phyloP scores from a whole-genome alignment of 495 filamentous ascomycete species.

The Xanthoparmelia taractica region DNA sequence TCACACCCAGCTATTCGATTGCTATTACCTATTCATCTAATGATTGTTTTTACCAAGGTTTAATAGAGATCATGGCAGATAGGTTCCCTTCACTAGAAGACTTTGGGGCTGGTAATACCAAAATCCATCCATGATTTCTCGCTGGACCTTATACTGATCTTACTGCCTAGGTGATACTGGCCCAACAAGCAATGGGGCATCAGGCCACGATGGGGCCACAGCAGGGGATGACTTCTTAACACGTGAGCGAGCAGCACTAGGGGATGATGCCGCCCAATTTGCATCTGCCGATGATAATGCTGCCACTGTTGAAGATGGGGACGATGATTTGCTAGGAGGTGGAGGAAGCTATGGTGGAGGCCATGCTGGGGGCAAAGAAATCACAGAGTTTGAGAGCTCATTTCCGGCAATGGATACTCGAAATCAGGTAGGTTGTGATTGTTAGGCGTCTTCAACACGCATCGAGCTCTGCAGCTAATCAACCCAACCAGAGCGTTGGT shows the following conservation, averaged over 20 bases:
- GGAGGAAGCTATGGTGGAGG: slow-evolving; percentile 33
- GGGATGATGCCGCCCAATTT: slow-evolving; percentile 90
- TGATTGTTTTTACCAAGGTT: background rate
- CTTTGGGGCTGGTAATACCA: slow-evolving; percentile 72
- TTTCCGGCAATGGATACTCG: slow-evolving; percentile 76
- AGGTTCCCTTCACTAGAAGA: slow-evolving; percentile 95
- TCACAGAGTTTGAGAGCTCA: slow-evolving; percentile 72
- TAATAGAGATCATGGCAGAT: slow-evolving; percentile 67
- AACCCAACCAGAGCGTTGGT: slow-evolving; percentile 58
- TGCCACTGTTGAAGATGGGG: slow-evolving; percentile 43
- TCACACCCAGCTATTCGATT: background rate
- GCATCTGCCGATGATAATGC: slow-evolving; percentile 66
- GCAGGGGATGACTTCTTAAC: slow-evolving; percentile 74
- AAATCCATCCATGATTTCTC: slow-evolving; percentile 23
- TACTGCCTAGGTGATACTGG: slow-evolving; percentile 49
- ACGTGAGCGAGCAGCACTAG: slow-evolving; percentile 79
- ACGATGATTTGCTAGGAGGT: slow-evolving; percentile 69
- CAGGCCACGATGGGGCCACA: slow-evolving; percentile 36
- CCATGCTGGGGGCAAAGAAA: slow-evolving; percentile 45
- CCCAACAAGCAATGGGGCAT: slow-evolving; percentile 33
- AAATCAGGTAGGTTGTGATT: slow-evolving; percentile 61
- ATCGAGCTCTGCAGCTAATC: background rate
- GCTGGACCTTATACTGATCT: slow-evolving; percentile 24
- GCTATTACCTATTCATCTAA: background rate
- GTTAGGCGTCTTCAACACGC: background rate